Conservation (phyloP, 2,329 filamentous ascomycete genomes). For the Cercospora janseana region DNA sequence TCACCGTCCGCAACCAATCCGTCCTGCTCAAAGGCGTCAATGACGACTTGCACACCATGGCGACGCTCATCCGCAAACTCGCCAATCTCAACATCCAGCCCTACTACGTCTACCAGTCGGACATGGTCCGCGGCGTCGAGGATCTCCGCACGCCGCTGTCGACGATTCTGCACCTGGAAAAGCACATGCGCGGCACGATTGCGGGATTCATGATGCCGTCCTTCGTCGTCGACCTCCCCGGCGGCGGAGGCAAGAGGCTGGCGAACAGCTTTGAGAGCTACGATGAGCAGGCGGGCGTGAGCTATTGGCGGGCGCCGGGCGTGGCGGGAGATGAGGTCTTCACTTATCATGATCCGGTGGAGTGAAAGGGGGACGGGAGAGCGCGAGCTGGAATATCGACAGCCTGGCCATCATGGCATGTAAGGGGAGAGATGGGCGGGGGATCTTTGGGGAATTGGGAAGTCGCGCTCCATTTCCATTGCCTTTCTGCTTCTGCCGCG, state of each 20-base stretch:
- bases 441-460: too few relatives aligned
- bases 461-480: too few relatives aligned
- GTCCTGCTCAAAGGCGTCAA: constrained; percentile 61
- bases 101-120: constrained; percentile 66
- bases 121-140: constrained; percentile 61
- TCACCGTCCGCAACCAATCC: constrained; percentile 60
- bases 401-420: too few relatives aligned
- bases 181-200: constrained; percentile 57
- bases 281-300: constrained; percentile 54
- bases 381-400: constrained; percentile 9
- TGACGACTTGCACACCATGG: constrained; percentile 55
- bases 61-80: constrained; percentile 53
- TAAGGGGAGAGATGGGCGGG: too few relatives aligned
- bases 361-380: constrained; percentile 4
- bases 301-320: constrained; percentile 57
- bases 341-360: constrained; percentile 57
- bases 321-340: constrained; percentile 51
- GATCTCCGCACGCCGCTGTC: constrained; percentile 62
- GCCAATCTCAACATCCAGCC: constrained; percentile 59
- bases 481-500: too few relatives aligned
- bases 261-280: constrained; percentile 56
- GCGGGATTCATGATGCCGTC: constrained; percentile 63
- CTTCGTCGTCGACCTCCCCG: constrained; percentile 63
- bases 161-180: constrained; percentile 59
- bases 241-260: constrained; percentile 62